Percentiles rank a stretch among this genome's conserved stretches.
Evolutionary conservation across 768 basidiomycete species (phyloP).

Genomic region (Russula foetens): DNA sequence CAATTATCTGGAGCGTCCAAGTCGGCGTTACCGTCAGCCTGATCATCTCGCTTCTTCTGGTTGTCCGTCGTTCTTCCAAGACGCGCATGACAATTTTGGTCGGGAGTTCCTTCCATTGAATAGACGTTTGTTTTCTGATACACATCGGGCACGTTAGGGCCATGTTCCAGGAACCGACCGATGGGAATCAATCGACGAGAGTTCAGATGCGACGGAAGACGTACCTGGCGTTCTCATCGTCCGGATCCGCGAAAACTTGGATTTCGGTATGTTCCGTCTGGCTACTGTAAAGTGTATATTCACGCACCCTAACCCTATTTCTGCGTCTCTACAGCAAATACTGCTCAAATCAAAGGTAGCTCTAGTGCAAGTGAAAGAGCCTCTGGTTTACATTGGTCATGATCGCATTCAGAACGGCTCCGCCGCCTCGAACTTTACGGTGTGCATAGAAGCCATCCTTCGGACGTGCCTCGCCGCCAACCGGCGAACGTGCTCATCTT

Average conservation of each 20-base stretch:
- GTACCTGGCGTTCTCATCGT: slow-evolving; percentile 79
- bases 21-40: slow-evolving; percentile 87
- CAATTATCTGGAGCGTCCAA: slow-evolving; percentile 87
- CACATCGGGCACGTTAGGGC: slow-evolving; percentile 41
- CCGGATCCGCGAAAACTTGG: slow-evolving; percentile 81
- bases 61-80: slow-evolving; percentile 83
- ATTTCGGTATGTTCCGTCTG: slow-evolving; percentile 58
- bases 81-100: slow-evolving; percentile 89
- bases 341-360: slow-evolving; percentile 84
- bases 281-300: not conserved
- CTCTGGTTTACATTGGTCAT: not conserved
- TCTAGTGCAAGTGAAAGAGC: not conserved
- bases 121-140: not conserved
- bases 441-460: slow-evolving; percentile 70
- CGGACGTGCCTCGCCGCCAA: slow-evolving; percentile 72
- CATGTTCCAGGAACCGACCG: slow-evolving; percentile 79
- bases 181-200: slow-evolving; percentile 89
- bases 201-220: slow-evolving; percentile 75
- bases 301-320: not conserved
- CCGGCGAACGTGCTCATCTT: slow-evolving; percentile 77
- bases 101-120: slow-evolving; percentile 22
- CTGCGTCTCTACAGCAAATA: slow-evolving; percentile 59
- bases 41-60: slow-evolving; percentile 79
- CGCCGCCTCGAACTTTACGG: slow-evolving; percentile 88
- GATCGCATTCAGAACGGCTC: slow-evolving; percentile 49